These are phyloP conservation scores for Bipolaris gigantea DNA, from an alignment of 2,329 filamentous ascomycete genomes.

Conservation along the genomic window DNA sequence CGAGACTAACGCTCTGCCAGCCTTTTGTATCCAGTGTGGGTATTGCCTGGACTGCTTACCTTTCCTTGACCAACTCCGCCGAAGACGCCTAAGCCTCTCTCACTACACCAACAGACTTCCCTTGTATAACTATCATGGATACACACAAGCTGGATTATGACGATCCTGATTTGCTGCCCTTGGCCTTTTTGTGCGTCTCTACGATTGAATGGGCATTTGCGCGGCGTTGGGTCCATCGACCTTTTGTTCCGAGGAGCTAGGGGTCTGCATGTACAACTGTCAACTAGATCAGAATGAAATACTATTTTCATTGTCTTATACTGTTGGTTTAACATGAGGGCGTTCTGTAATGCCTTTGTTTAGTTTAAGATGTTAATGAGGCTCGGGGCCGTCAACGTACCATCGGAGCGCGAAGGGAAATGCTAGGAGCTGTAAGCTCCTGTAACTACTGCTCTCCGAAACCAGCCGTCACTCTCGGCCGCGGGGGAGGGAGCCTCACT, in stretches of 20 bases:
- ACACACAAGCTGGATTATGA: conserved; percentile 19
- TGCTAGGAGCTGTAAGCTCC: background rate
- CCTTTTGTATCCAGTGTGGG: conserved; percentile 94
- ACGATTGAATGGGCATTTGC: conserved; percentile 24
- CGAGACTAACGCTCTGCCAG: conserved; percentile 51
- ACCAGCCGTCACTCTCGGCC: conserved; percentile 22
- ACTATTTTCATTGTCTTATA: background rate
- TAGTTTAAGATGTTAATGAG: background rate
- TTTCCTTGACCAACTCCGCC: conserved; percentile 86
- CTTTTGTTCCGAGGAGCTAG: conserved; percentile 8
- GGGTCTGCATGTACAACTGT: conserved; percentile 4
- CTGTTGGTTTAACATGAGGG: background rate
- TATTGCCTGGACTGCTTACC: conserved; percentile 97
- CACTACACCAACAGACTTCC: conserved; percentile 13
- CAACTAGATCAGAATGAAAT: conserved; percentile 7
- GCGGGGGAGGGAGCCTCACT: conserved; percentile 20
- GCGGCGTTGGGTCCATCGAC: conserved; percentile 18
- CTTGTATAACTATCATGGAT: conserved; percentile 18
- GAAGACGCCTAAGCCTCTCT: conserved; percentile 60
- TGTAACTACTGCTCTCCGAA: background rate
- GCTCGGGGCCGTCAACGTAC: background rate
- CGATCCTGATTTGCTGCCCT: conserved; percentile 13
- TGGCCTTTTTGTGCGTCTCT: conserved; percentile 26
- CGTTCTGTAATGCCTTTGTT: background rate
- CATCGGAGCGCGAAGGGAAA: background rate